Percentiles rank a stretch among this genome's conserved stretches.
Conservation (phyloP, 1,284 basidiomycete genomes). For the Ganoderma lucidum region DNA sequence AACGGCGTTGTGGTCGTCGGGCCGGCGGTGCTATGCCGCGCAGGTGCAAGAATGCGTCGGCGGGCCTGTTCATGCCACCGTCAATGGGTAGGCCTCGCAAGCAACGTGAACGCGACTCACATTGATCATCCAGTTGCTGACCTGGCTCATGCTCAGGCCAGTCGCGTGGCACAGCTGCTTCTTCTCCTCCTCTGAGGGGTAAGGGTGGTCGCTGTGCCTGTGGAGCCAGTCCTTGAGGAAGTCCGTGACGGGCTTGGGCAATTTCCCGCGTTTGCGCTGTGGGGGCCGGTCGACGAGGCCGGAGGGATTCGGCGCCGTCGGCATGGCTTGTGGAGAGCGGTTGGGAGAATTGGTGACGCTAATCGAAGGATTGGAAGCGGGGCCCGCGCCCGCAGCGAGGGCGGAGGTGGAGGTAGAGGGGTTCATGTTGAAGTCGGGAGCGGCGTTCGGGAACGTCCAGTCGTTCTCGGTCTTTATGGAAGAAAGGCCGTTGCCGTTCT, state of each 20-base stretch:
- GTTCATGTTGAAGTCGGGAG: conserved; percentile 43
- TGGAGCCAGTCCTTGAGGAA: conserved; percentile 92
- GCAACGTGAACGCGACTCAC: conserved; percentile 52
- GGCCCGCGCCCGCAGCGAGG: conserved; percentile 47
- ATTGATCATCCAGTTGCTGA: conserved; percentile 93
- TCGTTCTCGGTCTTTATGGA: conserved; percentile 47
- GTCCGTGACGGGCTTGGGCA: conserved; percentile 91
- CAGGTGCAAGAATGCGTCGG: conserved; percentile 82
- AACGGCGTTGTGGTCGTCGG: conserved; percentile 79
- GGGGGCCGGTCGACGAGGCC: conserved; percentile 71
- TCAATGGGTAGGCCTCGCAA: conserved; percentile 16
- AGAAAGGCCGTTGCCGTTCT: conserved; percentile 33
- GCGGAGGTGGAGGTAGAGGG: conserved; percentile 48
- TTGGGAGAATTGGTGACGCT: conserved; percentile 43
- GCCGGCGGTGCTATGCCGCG: conserved; percentile 73
- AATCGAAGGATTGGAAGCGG: conserved; percentile 34
- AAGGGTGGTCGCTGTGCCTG: conserved; percentile 88
- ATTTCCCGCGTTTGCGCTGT: conserved; percentile 83
- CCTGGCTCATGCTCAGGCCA: conserved; percentile 87
- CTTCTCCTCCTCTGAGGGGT: conserved; percentile 92
- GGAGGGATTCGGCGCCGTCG: conserved; percentile 53
- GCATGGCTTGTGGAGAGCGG: conserved; percentile 61
- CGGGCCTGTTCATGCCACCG: conserved; percentile 60
- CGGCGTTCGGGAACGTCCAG: conserved; percentile 56
- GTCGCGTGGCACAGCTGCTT: conserved; percentile 87